Percentiles rank a stretch among this genome's conserved stretches.
These are phyloP conservation scores for Suillus fuscotomentosus DNA, from an alignment of 768 basidiomycete species.

Conservation along the genomic window DNA sequence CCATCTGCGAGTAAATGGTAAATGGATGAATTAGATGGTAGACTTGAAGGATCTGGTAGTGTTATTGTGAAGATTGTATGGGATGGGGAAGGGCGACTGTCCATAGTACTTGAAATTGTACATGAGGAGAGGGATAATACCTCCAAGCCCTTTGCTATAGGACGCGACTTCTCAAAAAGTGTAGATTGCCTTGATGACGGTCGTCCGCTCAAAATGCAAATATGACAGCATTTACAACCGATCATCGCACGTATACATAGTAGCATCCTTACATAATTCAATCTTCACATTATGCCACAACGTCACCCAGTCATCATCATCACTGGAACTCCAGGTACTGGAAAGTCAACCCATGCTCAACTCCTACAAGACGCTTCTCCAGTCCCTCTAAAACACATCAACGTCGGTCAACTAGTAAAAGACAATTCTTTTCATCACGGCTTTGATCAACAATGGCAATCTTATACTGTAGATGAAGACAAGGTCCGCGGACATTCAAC, in stretches of 20 bases:
- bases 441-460: slow-evolving; percentile 94
- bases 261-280: too few relatives aligned
- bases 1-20: slow-evolving; percentile 52
- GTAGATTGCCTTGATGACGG: slow-evolving; percentile 6
- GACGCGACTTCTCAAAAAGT: slow-evolving; percentile 4
- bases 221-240: too few relatives aligned
- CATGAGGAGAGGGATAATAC: too few relatives aligned
- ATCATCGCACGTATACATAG: too few relatives aligned
- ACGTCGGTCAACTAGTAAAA: slow-evolving; percentile 89
- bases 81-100: background rate
- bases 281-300: background rate
- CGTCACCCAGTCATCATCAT: slow-evolving; percentile 56
- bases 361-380: slow-evolving; percentile 75
- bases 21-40: slow-evolving; percentile 27
- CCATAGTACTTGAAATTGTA: background rate
- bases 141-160: too few relatives aligned
- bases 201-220: background rate
- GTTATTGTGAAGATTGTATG: slow-evolving; percentile 48
- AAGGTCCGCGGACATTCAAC: slow-evolving; percentile 52
- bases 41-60: slow-evolving; percentile 35
- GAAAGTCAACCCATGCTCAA: slow-evolving; percentile 91
- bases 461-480: slow-evolving; percentile 93
- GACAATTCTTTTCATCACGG: slow-evolving; percentile 76
- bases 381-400: slow-evolving; percentile 74
- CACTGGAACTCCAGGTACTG: slow-evolving; percentile 93